Conservation (phyloP, 495 filamentous ascomycete species). For the Symbiotaphrina buchneri region DNA sequence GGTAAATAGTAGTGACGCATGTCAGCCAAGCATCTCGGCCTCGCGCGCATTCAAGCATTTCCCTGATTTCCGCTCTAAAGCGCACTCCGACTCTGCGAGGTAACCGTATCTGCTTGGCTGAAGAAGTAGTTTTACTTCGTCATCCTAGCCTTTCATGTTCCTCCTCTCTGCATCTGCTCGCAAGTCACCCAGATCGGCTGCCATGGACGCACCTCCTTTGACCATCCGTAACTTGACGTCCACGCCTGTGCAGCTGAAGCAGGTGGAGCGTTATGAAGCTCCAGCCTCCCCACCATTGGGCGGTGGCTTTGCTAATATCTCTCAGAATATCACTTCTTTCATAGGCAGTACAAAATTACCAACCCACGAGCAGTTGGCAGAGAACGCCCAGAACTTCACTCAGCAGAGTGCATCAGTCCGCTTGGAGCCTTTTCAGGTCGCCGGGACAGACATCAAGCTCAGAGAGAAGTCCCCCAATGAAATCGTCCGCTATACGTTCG, state of each 20-base stretch:
- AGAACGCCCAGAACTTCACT: constrained; percentile 29
- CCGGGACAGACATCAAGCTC: constrained; percentile 27
- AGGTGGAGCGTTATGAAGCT: constrained; percentile 52
- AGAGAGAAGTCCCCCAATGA: constrained; percentile 13
- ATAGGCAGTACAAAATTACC: constrained; percentile 21
- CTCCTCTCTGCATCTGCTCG: too few relatives aligned
- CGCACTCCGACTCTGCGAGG: too few relatives aligned
- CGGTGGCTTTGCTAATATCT: constrained; percentile 16
- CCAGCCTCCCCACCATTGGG: constrained; percentile 11
- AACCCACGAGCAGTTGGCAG: constrained; percentile 16
- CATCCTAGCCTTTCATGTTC: too few relatives aligned
- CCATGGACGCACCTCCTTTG: constrained; percentile 16
- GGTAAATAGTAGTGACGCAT: too few relatives aligned
- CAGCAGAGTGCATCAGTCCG: constrained; percentile 27
- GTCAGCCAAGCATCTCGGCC: background rate
- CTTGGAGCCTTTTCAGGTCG: constrained; percentile 33
- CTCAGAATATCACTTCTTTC: constrained; percentile 26
- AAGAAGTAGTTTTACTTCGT: too few relatives aligned
- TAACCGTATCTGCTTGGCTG: too few relatives aligned
- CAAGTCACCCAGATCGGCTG: too few relatives aligned
- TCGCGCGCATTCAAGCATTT: background rate
- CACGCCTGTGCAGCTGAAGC: constrained; percentile 45
- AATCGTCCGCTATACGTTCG: constrained; percentile 34
- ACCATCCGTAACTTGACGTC: constrained; percentile 77
- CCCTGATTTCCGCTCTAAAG: too few relatives aligned